These are phyloP conservation scores for barley (Hordeum vulgare) DNA, from an alignment of 176 grass and related monocot genomes.

Conservation along the genomic window DNA sequence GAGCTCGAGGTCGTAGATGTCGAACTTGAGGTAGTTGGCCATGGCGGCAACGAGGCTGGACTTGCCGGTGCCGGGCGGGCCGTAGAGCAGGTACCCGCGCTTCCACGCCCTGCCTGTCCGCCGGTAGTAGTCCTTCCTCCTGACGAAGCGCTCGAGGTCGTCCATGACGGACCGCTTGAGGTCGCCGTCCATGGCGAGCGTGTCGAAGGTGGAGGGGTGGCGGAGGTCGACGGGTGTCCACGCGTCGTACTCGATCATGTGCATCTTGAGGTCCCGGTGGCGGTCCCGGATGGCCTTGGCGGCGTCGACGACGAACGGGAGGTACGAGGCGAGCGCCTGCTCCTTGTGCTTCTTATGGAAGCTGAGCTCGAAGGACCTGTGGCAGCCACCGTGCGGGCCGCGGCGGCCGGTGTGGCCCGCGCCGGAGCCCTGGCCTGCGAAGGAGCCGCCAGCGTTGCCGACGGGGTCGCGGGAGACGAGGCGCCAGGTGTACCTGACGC, in stretches of 20 bases:
- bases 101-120: slow-evolving; percentile 66
- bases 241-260: slow-evolving; percentile 36
- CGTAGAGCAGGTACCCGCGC: slow-evolving; percentile 39
- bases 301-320: slow-evolving; percentile 36
- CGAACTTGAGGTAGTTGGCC: slow-evolving; percentile 56
- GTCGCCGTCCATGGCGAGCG: slow-evolving; percentile 35
- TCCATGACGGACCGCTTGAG: slow-evolving; percentile 33
- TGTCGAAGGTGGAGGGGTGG: slow-evolving; percentile 62
- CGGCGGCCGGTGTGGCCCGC: not conserved
- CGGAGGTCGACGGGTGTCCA: slow-evolving; percentile 43
- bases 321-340: slow-evolving; percentile 35
- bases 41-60: slow-evolving; percentile 44
- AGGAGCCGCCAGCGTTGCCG: not conserved
- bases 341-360: slow-evolving; percentile 62
- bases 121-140: slow-evolving; percentile 53
- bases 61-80: slow-evolving; percentile 35
- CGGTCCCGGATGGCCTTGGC: slow-evolving; percentile 29
- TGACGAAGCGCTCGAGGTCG: slow-evolving; percentile 39
- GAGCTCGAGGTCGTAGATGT: slow-evolving; percentile 57
- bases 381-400: not conserved
- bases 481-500: slow-evolving; percentile 34
- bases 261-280: slow-evolving; percentile 38
- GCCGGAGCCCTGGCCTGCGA: too few species aligned
- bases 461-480: slow-evolving; percentile 4
- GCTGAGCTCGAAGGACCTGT: slow-evolving; percentile 34